phyloP scores from a whole-genome alignment of 2,329 filamentous ascomycete species.

The Colletotrichum spaethianum region DNA sequence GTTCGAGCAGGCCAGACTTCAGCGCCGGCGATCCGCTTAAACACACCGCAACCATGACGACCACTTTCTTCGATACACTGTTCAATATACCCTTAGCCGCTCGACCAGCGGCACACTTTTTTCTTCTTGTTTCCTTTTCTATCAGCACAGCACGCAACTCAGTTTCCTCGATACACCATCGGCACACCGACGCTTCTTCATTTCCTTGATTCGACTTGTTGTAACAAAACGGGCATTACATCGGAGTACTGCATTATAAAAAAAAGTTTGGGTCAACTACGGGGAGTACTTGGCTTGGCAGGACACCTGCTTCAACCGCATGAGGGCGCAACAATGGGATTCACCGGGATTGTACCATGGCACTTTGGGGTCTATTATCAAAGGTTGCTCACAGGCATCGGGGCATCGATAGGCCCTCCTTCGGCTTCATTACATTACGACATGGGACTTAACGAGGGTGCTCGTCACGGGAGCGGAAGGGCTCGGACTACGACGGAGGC shows the following conservation, averaged over 20 bases:
- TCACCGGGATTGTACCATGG: slow-evolving; percentile 34
- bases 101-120: slow-evolving; percentile 41
- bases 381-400: slow-evolving; percentile 52
- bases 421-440: slow-evolving; percentile 22
- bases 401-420: slow-evolving; percentile 1
- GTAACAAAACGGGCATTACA: slow-evolving; percentile 64
- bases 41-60: slow-evolving; percentile 35
- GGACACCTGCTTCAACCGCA: slow-evolving; percentile 46
- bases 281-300: slow-evolving; percentile 47
- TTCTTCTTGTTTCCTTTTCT: slow-evolving; percentile 14
- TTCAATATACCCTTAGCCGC: slow-evolving; percentile 44
- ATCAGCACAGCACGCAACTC: slow-evolving; percentile 49
- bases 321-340: slow-evolving; percentile 49
- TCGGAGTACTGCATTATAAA: slow-evolving; percentile 66
- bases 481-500: slow-evolving; percentile 2
- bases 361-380: slow-evolving; percentile 29
- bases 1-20: slow-evolving; percentile 84
- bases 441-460: slow-evolving; percentile 14
- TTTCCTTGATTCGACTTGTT: slow-evolving; percentile 47
- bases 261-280: slow-evolving; percentile 44
- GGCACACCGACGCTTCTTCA: slow-evolving; percentile 42
- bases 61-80: slow-evolving; percentile 45
- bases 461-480: slow-evolving; percentile 8
- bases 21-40: slow-evolving; percentile 71
- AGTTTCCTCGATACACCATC: slow-evolving; percentile 45